Evolutionary conservation across 2,329 filamentous ascomycete genomes (phyloP).

Genomic region (Colletotrichum phormii): DNA sequence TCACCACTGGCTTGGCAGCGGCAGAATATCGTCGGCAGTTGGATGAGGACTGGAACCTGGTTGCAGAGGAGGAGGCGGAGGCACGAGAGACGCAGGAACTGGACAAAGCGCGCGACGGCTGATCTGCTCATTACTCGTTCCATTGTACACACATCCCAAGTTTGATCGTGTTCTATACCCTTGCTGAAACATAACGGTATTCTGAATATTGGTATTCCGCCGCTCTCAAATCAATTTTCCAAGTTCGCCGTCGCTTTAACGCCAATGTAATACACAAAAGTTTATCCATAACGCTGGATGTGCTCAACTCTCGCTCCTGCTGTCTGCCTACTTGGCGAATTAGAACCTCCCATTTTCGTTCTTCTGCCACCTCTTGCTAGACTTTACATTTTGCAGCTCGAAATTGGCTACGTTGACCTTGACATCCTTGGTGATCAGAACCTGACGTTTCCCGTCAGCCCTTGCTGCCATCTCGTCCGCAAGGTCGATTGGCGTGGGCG

Average conservation of each 20-base stretch:
- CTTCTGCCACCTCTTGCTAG: slow-evolving; percentile 15
- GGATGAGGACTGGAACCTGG: slow-evolving; percentile 24
- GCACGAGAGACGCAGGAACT: neutral
- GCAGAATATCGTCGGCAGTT: slow-evolving; percentile 35
- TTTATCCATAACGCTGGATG: neutral
- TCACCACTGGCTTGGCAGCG: slow-evolving; percentile 34
- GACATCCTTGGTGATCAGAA: slow-evolving; percentile 8
- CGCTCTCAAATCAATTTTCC: neutral
- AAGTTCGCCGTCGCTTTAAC: slow-evolving; percentile 8
- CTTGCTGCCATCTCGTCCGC: slow-evolving; percentile 29
- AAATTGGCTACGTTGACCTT: neutral
- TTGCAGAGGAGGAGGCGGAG: neutral
- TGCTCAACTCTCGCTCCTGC: neutral
- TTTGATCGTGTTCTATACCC: slow-evolving; percentile 1
- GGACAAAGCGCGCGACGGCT: neutral
- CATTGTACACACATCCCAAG: neutral
- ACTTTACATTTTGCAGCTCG: slow-evolving; percentile 15
- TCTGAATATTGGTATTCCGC: neutral
- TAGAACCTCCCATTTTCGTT: neutral
- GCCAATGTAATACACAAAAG: neutral
- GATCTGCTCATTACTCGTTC: slow-evolving; percentile 18
- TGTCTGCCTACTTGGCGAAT: neutral
- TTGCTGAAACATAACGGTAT: slow-evolving; percentile 16
- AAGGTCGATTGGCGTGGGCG: slow-evolving; percentile 26
- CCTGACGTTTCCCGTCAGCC: slow-evolving; percentile 28